phyloP scores from a whole-genome alignment of 2,329 filamentous ascomycete genomes.

The Immersiporthe knoxdaviesiana region DNA sequence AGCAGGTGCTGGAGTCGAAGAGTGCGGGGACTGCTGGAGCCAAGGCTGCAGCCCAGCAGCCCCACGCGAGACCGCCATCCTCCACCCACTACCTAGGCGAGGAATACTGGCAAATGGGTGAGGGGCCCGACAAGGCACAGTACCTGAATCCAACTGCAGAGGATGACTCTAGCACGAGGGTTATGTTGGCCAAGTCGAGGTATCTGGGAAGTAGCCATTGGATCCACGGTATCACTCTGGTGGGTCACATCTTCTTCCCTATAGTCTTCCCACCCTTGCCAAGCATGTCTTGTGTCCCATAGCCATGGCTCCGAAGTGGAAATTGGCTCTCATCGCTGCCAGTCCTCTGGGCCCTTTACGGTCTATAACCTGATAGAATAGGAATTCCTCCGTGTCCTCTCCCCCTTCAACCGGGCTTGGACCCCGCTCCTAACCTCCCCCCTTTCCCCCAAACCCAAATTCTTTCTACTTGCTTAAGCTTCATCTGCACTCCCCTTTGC shows the following conservation, averaged over 20 bases:
- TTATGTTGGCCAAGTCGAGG: constrained; percentile 56
- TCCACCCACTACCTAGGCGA: constrained; percentile 41
- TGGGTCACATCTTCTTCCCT: constrained; percentile 37
- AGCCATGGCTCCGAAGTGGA: not conserved
- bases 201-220: constrained; percentile 62
- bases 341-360: not conserved
- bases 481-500: not conserved
- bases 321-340: not conserved
- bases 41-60: constrained; percentile 41
- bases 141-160: constrained; percentile 23
- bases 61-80: constrained; percentile 47
- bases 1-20: constrained; percentile 31
- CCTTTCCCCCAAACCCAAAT: not conserved
- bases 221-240: constrained; percentile 53
- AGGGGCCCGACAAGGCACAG: not conserved
- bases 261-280: not conserved
- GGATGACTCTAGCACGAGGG: constrained; percentile 38
- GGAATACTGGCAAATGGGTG: constrained; percentile 29
- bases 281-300: not conserved
- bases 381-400: no score
- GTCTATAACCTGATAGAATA: not conserved
- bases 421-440: not conserved
- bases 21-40: constrained; percentile 26
- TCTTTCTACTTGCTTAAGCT: not conserved
- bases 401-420: no score